phyloP scores from a whole-genome alignment of 441 rosid genomes.

The Viola pubescens region DNA sequence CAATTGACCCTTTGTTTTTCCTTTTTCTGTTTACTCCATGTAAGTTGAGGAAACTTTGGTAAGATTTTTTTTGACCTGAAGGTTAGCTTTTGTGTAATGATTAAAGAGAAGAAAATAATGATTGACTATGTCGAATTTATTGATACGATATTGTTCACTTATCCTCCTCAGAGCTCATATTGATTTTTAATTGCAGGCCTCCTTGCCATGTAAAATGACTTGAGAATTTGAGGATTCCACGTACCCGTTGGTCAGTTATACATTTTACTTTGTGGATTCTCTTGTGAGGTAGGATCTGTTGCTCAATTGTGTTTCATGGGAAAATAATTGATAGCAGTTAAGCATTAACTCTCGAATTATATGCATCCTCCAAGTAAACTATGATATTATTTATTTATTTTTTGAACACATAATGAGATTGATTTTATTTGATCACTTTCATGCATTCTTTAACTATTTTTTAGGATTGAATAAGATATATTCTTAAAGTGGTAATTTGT shows the following conservation, averaged over 20 bases:
- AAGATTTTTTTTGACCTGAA: background rate
- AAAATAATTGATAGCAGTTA: background rate
- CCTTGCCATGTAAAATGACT: background rate
- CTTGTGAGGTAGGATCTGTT: background rate
- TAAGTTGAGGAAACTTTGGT: background rate
- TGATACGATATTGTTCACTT: background rate
- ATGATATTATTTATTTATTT: no score
- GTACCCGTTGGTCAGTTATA: background rate
- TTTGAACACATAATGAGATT: no score
- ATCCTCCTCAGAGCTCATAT: background rate
- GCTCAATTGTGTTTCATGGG: background rate
- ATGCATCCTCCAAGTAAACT: no score
- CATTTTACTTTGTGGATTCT: background rate
- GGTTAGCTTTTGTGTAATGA: constrained; percentile 12
- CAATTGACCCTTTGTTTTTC: no score
- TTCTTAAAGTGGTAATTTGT: no score
- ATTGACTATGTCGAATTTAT: background rate
- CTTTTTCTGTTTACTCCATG: background rate
- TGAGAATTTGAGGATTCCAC: constrained; percentile 1
- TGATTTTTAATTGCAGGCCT: constrained; percentile 11
- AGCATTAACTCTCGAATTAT: background rate
- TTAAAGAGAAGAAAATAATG: background rate
- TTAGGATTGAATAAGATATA: no score
- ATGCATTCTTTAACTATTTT: no score
- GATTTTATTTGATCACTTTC: no score